A percentile compares a stretch with the other conserved stretches of the same genome.
Evolutionary conservation across 108 stramenopile species (phyloP).

Genomic region (Schizochytrium sp.): DNA sequence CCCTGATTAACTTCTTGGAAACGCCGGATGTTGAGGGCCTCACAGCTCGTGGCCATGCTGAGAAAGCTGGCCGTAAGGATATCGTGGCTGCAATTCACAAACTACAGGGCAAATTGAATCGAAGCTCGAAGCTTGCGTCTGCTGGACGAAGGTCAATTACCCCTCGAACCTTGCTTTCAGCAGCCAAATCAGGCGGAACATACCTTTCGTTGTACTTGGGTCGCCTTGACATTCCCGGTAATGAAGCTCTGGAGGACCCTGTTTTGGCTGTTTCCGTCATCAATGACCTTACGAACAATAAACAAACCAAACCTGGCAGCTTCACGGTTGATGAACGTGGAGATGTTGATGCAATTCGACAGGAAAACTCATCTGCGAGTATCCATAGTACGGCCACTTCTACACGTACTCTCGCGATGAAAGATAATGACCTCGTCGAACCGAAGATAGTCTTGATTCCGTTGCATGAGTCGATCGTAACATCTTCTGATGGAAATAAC

Average conservation of each 20-base stretch:
- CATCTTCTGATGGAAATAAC: not conserved
- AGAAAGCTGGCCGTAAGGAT: not conserved
- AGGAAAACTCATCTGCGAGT: not conserved
- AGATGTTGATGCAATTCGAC: not conserved
- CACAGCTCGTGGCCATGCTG: conserved; percentile 35
- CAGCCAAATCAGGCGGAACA: conserved; percentile 39
- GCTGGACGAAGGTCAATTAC: not conserved
- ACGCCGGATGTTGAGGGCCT: not conserved
- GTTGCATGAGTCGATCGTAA: not conserved
- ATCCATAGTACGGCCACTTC: not conserved
- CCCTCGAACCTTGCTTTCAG: not conserved
- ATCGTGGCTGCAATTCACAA: conserved; percentile 1
- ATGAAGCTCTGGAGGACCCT: conserved; percentile 17
- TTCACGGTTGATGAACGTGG: not conserved
- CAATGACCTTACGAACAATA: conserved; percentile 20
- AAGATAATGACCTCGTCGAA: conserved; percentile 51
- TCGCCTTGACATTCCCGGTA: not conserved
- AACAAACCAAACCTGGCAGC: not conserved
- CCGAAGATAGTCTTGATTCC: conserved; percentile 15
- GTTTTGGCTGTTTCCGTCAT: conserved; percentile 17
- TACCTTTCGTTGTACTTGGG: conserved; percentile 30
- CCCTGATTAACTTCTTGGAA: not conserved
- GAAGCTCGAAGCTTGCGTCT: conserved; percentile 32
- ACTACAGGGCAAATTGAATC: not conserved
- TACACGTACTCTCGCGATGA: not conserved